Base-by-base conservation (phyloP, 2,329 filamentous ascomycete species). In the Epicoccum sorghinum region DNA sequence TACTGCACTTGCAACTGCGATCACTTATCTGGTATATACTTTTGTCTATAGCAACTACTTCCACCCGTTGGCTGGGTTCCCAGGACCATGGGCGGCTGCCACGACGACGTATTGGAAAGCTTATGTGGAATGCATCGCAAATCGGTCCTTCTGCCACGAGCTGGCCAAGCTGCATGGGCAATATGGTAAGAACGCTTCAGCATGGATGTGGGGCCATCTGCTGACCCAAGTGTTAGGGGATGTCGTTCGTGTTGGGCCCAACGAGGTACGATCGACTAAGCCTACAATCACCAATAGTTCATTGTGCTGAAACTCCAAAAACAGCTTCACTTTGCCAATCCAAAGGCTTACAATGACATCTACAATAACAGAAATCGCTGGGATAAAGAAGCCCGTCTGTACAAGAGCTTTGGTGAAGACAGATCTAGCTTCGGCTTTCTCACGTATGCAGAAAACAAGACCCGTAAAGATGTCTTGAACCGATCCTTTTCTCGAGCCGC, bases 301-400 rank as follows among this genome's bases (percentile, higher is more conserved):
- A 8, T 33, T 42, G 33, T 50, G 38, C 57, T 56, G 30, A 60
- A 36, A 12, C 29, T 24, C 42, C 9, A n/a, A 13, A 72, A 44
- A 23, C 50, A 78, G 74, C 72, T 79, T 29, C 76, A 79, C 55
- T 79, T 79, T 63, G 71, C 70, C 8, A 67, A 73, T 14, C 77
- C 78, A 1, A 44, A 70, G 7, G 76, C 73, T 23, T 80, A 79
- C 58, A 65, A 76, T 55, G 75, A 76, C 33, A 79, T 80, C 33
- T 79, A 79, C 62, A 76, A 73, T 58, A 67, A 67, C 44, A 69
- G 66, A 36, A 74, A 75, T 40, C 67, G 70, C 13, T 79, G 77
- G 76, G 71, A 78, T 52, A 80, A 80, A 49, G 76, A 80, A 37
- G 58, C 57, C 1, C 52, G 36, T 0, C 61, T 79, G 1, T 80